A percentile compares a stretch with the other conserved stretches of the same genome.
These are phyloP conservation scores for Elsinoe necatrix DNA, from an alignment of 2,329 filamentous ascomycete species.

Conservation along the genomic window DNA sequence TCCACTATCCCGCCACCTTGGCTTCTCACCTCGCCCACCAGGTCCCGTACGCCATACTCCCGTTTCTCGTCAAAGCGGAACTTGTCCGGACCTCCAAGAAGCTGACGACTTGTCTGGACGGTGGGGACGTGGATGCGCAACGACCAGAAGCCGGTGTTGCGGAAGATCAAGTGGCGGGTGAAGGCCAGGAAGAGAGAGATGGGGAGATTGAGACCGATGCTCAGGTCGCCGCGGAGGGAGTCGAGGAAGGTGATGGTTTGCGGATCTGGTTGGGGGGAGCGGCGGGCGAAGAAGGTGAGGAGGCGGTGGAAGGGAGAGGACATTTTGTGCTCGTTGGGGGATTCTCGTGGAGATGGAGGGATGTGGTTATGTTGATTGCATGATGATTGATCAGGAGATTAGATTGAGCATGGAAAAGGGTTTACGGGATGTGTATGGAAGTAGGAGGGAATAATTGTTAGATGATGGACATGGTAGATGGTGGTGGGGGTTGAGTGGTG, in stretches of 20 bases:
- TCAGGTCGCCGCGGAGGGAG: slow-evolving; percentile 30
- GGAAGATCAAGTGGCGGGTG: slow-evolving; percentile 27
- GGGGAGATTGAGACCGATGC: slow-evolving; percentile 32
- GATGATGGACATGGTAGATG: neutral
- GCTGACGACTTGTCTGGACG: slow-evolving; percentile 24
- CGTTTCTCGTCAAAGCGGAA: slow-evolving; percentile 27
- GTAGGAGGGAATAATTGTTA: neutral
- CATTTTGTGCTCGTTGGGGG: slow-evolving; percentile 8
- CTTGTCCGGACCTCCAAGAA: slow-evolving; percentile 23
- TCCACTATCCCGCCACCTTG: slow-evolving; percentile 20
- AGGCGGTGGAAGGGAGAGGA: slow-evolving; percentile 28
- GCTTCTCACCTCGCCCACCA: slow-evolving; percentile 21
- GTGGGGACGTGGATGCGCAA: slow-evolving; percentile 30
- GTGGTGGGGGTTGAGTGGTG: neutral
- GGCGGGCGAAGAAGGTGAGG: slow-evolving; percentile 31
- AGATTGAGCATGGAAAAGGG: no score
- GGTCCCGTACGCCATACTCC: slow-evolving; percentile 25
- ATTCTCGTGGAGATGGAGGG: neutral
- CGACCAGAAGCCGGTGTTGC: slow-evolving; percentile 27
- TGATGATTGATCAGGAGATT: no score
- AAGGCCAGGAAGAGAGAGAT: slow-evolving; percentile 28
- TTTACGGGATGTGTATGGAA: neutral
- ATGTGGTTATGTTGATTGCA: neutral
- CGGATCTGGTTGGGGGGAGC: slow-evolving; percentile 23
- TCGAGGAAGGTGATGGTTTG: slow-evolving; percentile 30